Evolutionary conservation across 2,329 filamentous ascomycete species (phyloP).

Genomic region (Sclerotinia minor): DNA sequence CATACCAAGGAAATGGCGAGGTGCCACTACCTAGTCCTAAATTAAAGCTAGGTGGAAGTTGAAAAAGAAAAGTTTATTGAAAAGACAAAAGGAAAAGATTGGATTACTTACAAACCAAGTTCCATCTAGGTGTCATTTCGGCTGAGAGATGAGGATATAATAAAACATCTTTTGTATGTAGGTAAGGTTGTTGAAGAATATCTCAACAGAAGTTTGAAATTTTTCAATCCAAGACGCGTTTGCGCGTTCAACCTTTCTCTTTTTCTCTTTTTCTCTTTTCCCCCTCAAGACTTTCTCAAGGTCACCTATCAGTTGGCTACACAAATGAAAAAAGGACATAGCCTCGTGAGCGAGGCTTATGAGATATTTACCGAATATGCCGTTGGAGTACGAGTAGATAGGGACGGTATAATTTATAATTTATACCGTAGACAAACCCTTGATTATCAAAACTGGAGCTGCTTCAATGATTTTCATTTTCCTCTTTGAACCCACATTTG

Average conservation of each 20-base stretch:
- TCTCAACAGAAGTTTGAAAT: neutral
- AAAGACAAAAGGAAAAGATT: neutral
- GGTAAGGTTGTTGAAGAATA: neutral
- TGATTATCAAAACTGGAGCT: slow-evolving; percentile 9
- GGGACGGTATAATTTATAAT: too few species aligned
- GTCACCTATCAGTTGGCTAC: slow-evolving; percentile 2
- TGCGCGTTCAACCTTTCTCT: slow-evolving; percentile 7
- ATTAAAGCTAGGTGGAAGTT: neutral
- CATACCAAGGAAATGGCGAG: slow-evolving; percentile 4
- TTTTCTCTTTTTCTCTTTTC: too few species aligned
- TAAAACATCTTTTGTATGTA: neutral
- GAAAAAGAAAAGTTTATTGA: neutral
- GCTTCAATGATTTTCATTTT: slow-evolving; percentile 3
- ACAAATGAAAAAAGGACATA: neutral
- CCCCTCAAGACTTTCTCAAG: neutral
- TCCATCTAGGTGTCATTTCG: neutral
- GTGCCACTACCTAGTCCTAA: neutral
- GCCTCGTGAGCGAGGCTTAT: slow-evolving; percentile 3
- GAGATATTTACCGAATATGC: neutral
- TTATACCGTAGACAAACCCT: neutral
- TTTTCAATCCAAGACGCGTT: neutral
- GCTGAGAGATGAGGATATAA: neutral
- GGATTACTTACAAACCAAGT: neutral
- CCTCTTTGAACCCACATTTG: neutral
- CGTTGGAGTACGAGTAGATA: neutral